Evolutionary conservation across 768 basidiomycete genomes (phyloP), one percentile per base, ranked within the genome.

Genomic region (Kockovaella imperatae): DNA sequence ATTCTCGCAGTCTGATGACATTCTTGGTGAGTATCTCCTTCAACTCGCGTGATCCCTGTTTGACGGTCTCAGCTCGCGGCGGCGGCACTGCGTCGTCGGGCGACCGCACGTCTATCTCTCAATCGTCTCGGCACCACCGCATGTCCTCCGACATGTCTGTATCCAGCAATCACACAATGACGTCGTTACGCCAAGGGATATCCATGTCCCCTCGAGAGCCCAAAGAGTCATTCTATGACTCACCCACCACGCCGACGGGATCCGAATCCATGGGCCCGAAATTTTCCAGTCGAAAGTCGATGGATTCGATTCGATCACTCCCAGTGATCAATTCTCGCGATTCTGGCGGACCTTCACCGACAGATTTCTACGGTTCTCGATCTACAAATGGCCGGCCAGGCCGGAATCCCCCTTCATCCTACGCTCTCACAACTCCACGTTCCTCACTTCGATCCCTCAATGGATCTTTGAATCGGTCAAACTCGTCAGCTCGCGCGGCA

Each of bases 401-500:
- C 32, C 35, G 45, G 49, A 38, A 31, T 15, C 60, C 58, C 2
- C 60, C 64, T 2, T 50, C 53, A 3, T 50, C 59, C 13, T 62
- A 54, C 39, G 39, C 43, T 14, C 58, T 62, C 45, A 53, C 61
- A 13, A 56, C 65, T 28, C 58, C 68, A 13, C 46, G 55, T 11
- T 44, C 53, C 13, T 69, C 68, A 5, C 55, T 56, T 15, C 49
- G 58, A n/a, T 66, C 59, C 18, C 45, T 69, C 11, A 49, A 52
- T 4, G 55, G 49, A 1, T 59, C 55, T 6, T 46, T 62, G n/a
- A 44, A 48, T 18, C 53, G 64, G 28, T 59, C 58, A 17, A 30
- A 50, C 5, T 65, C 68, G 0, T 52, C 53, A 15, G 49, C 76
- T 31, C 61, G 49, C 61, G 72, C 42, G 64, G 72, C 57, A 38